Evolutionary conservation across 495 filamentous ascomycete species (phyloP).

Genomic region (Penicillium roqueforti): DNA sequence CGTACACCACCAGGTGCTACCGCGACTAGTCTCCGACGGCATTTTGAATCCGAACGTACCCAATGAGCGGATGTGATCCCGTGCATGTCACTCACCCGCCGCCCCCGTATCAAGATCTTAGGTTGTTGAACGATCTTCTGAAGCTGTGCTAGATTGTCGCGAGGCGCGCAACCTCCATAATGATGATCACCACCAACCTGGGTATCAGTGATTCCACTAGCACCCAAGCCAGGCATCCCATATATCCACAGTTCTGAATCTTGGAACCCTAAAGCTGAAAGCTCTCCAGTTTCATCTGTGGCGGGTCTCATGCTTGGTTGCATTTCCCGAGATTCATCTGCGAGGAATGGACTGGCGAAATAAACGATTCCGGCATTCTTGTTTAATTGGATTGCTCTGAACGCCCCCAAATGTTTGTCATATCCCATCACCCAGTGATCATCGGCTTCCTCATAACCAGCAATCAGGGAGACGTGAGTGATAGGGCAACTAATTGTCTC

Average conservation of each 20-base stretch:
- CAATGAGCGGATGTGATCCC: conserved; percentile 42
- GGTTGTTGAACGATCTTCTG: conserved; percentile 33
- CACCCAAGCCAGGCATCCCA: conserved; percentile 58
- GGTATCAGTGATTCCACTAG: conserved; percentile 7
- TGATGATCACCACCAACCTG: conserved; percentile 20
- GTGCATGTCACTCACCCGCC: conserved; percentile 37
- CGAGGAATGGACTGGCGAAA: conserved; percentile 64
- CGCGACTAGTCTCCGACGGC: conserved; percentile 54
- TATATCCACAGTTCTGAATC: conserved; percentile 75
- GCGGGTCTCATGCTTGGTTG: conserved; percentile 66
- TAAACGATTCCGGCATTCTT: conserved; percentile 76
- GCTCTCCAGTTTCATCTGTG: conserved; percentile 61
- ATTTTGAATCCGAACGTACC: conserved; percentile 22
- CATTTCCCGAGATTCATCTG: conserved; percentile 35
- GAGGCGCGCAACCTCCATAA: conserved; percentile 9
- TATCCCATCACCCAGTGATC: conserved; percentile 77
- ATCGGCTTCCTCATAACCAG: conserved; percentile 65
- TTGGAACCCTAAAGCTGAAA: conserved; percentile 72
- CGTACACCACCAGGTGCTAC: conserved; percentile 72
- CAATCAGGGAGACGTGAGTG: conserved; percentile 70
- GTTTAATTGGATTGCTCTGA: conserved; percentile 70
- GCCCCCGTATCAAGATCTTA: conserved; percentile 36
- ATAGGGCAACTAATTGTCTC: conserved; percentile 61
- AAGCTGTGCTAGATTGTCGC: conserved; percentile 31
- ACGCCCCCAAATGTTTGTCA: conserved; percentile 69